Evolutionary conservation across 106 monocot species (phyloP).

Genomic region (Dendrobium chrysotoxum): DNA sequence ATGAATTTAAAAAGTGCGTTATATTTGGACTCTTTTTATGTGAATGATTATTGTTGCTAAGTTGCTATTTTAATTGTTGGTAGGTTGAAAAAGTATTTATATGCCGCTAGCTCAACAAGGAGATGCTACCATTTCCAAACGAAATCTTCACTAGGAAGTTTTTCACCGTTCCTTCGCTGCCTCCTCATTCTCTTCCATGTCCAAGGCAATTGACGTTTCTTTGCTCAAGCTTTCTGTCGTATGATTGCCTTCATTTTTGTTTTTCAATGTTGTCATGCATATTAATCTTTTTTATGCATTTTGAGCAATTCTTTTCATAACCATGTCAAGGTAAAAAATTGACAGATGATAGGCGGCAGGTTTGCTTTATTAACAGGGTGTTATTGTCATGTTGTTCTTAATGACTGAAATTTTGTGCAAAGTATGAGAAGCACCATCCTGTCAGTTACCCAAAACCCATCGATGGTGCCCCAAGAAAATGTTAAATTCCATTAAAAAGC

Average conservation of each 20-base stretch:
- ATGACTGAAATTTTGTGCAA: background rate
- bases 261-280: background rate
- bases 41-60: background rate
- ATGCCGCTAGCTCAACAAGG: background rate
- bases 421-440: background rate
- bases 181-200: slow-evolving; percentile 6
- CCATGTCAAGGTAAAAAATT: background rate
- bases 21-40: background rate
- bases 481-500: background rate
- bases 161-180: background rate
- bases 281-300: background rate
- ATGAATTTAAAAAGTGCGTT: no score
- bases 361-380: background rate
- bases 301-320: background rate
- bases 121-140: slow-evolving; percentile 3
- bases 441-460: background rate
- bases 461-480: background rate
- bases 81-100: background rate
- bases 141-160: slow-evolving; percentile 5
- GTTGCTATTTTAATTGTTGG: background rate
- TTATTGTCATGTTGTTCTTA: background rate
- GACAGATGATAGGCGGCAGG: background rate
- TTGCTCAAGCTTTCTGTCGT: background rate
- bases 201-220: slow-evolving; percentile 5
- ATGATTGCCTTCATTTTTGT: slow-evolving; percentile 1